These are phyloP conservation scores for Saturnispora sanitii DNA, from an alignment of 805 yeast species.

Conservation along the genomic window DNA sequence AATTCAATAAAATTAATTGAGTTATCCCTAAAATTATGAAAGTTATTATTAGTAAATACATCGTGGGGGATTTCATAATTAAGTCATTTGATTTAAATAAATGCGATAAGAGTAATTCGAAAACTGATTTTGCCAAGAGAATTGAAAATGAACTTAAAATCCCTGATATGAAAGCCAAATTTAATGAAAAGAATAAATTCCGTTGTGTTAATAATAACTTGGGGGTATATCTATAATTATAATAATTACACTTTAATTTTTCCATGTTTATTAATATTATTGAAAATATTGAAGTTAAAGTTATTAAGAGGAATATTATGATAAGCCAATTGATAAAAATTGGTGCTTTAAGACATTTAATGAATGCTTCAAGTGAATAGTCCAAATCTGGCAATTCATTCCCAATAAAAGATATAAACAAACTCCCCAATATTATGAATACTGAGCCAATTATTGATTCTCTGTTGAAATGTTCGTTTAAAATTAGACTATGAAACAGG, in stretches of 20 bases:
- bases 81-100: conserved; percentile 26
- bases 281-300: conserved; percentile 24
- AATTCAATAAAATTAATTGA: conserved; percentile 65
- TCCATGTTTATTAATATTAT: too few species aligned
- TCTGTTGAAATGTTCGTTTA: conserved; percentile 57
- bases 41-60: conserved; percentile 41
- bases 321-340: conserved; percentile 52
- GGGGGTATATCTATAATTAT: too few species aligned
- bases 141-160: conserved; percentile 78
- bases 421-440: conserved; percentile 64
- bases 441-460: conserved; percentile 54
- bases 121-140: conserved; percentile 73
- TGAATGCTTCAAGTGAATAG: conserved; percentile 38
- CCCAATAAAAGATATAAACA: conserved; percentile 68
- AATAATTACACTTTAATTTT: too few species aligned
- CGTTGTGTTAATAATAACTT: background rate
- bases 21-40: conserved; percentile 57
- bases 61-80: conserved; percentile 27
- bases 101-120: conserved; percentile 51
- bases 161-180: conserved; percentile 64
- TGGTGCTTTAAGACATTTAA: conserved; percentile 31
- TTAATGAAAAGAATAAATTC: conserved; percentile 40
- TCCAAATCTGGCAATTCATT: conserved; percentile 52
- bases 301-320: conserved; percentile 26
- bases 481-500: conserved; percentile 53